These are phyloP conservation scores for Blastobotrys elegans DNA, from an alignment of 1,139 yeast genomes.

Conservation along the genomic window DNA sequence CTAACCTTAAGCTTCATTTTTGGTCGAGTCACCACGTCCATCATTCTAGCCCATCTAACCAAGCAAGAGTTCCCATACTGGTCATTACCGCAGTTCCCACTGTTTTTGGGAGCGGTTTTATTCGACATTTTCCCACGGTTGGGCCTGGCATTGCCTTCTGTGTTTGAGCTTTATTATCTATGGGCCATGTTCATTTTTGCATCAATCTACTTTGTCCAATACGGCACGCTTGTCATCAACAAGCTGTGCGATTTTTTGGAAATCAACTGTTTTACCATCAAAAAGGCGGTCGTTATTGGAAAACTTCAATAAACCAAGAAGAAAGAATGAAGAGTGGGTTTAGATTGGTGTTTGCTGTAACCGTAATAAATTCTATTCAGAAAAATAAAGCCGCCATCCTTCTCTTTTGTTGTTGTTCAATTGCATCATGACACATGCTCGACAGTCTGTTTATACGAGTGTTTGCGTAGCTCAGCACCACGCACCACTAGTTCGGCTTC, in stretches of 20 bases:
- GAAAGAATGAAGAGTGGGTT: background rate
- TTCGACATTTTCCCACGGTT: constrained; percentile 33
- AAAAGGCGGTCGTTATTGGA: constrained; percentile 13
- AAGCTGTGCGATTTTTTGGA: constrained; percentile 36
- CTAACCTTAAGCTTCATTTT: constrained; percentile 63
- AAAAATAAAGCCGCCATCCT: background rate
- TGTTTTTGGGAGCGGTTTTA: constrained; percentile 34
- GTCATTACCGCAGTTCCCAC: constrained; percentile 36
- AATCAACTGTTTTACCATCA: constrained; percentile 37
- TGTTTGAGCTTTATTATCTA: constrained; percentile 32
- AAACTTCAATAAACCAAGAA: background rate
- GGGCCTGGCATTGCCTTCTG: constrained; percentile 23
- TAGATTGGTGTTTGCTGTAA: no score
- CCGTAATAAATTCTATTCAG: background rate
- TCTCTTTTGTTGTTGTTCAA: background rate
- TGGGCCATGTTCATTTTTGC: constrained; percentile 31
- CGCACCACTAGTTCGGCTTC: constrained; percentile 60
- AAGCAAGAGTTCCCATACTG: constrained; percentile 56
- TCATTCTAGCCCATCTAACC: constrained; percentile 67
- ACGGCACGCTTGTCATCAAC: constrained; percentile 35
- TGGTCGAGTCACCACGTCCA: constrained; percentile 53
- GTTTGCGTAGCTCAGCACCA: constrained; percentile 65
- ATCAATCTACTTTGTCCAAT: constrained; percentile 33
- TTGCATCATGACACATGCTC: constrained; percentile 16
- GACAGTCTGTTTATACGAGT: constrained; percentile 44